phyloP scores from a whole-genome alignment of 2,329 filamentous ascomycete species.

The Ophiosphaerella herpotricha region DNA sequence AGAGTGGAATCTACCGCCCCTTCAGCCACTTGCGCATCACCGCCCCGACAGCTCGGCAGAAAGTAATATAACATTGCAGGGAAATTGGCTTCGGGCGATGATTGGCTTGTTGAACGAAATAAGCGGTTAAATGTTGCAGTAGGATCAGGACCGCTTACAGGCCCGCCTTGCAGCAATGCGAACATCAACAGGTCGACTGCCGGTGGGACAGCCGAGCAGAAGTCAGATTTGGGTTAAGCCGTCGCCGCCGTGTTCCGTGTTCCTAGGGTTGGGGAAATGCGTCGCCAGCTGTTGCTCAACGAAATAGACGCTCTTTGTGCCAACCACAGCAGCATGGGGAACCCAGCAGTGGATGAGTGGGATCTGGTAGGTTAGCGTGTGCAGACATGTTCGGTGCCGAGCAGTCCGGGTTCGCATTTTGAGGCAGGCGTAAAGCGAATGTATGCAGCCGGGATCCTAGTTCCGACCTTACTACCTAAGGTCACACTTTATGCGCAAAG shows the following conservation, averaged over 20 bases:
- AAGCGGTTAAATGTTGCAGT: constrained; percentile 43
- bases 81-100: constrained; percentile 15
- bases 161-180: constrained; percentile 22
- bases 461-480: constrained; percentile 13
- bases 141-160: constrained; percentile 20
- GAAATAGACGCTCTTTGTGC: neutral
- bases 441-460: constrained; percentile 18
- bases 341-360: constrained; percentile 5
- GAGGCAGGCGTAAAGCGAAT: constrained; percentile 21
- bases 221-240: neutral
- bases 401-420: constrained; percentile 18
- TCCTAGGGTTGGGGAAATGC: too few relatives aligned
- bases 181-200: constrained; percentile 8
- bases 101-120: constrained; percentile 33
- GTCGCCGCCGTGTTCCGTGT: too few relatives aligned
- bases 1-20: constrained; percentile 21
- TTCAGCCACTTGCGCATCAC: constrained; percentile 33
- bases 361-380: too few relatives aligned
- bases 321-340: neutral
- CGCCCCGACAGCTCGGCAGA: constrained; percentile 35
- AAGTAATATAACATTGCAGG: constrained; percentile 40
- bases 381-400: constrained; percentile 17
- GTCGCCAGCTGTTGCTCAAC: too few relatives aligned
- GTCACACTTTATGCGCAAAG: constrained; percentile 15
- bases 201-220: constrained; percentile 14